Evolutionary conservation across 2,329 filamentous ascomycete genomes (phyloP).

Genomic region (Pseudogymnoascus sp.): DNA sequence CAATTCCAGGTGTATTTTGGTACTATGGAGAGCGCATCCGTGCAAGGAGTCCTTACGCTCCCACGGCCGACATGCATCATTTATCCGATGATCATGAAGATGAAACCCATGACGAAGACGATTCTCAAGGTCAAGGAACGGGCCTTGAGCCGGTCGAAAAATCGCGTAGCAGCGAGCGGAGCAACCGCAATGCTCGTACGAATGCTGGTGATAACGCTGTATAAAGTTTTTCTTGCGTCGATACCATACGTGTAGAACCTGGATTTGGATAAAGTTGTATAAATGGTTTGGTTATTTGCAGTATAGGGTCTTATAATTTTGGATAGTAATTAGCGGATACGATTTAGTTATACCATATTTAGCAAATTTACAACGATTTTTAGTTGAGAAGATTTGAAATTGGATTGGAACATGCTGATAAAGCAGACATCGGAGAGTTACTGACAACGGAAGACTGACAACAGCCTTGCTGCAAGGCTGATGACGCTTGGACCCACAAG

Average conservation of each 20-base stretch:
- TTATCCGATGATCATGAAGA: background rate
- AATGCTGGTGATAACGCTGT: background rate
- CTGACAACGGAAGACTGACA: background rate
- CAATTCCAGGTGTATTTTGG: slow-evolving; percentile 56
- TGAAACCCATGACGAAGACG: background rate
- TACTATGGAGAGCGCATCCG: slow-evolving; percentile 51
- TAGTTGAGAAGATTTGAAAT: background rate
- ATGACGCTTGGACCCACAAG: background rate
- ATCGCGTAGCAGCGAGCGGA: background rate
- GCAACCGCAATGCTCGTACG: background rate
- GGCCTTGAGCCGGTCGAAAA: background rate
- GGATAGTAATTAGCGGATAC: background rate
- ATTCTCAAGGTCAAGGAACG: background rate
- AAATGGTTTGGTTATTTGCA: background rate
- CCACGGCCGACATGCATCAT: slow-evolving; percentile 28
- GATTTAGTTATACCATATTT: background rate
- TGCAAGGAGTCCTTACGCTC: slow-evolving; percentile 46
- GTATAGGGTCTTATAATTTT: background rate
- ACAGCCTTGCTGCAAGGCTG: slow-evolving; percentile 8
- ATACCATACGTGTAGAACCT: background rate
- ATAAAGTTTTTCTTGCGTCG: background rate
- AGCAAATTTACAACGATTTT: background rate
- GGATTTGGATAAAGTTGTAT: background rate
- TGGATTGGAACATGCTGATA: background rate
- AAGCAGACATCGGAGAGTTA: background rate